Base-by-base conservation (phyloP, 2,329 filamentous ascomycete species). In the Diaporthe aspalathi region DNA sequence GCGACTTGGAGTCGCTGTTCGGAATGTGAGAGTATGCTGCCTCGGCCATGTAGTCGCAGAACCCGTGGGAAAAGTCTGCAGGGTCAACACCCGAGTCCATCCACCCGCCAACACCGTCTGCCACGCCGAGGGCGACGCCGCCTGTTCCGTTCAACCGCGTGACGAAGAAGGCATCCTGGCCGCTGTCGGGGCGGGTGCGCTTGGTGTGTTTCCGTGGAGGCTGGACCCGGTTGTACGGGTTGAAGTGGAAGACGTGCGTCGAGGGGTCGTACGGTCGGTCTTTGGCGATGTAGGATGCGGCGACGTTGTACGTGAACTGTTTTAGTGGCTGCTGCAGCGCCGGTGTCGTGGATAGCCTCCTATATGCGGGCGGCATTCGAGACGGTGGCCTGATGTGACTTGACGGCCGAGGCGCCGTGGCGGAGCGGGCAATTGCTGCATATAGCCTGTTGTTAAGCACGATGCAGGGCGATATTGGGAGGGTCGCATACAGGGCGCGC, bases 101-200 rank as follows among this genome's bases (percentile, higher is more conserved):
- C 95, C 96, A 99, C 45, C 96, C 96, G 60, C 96, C 96, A 0
- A 99, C 96, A 14, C 96, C 96, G 80, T 99, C 96, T 67, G 95
- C 94, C 29, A 99, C 89, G 22, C 94, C 96, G 76, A 99, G 92
- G 0, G 95, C 94, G 14, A 97, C 88, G 50, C 90, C 87, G 47
- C 90, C 87, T 1, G 88, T 88, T 74, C 90, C 89, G 66, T 93
- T 93, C n/a, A 98, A 85, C 29, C 91, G 90, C 78, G 92, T 89
- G 76, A 96, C 92, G 82, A 99, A 99, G 84, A 98, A 98, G 71
- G 96, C 94, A 86, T 99, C 96, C 82, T 99, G 95, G 20, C 96
- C 96, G 65, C 93, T 96, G 71, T 90, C 92, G 63, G 92, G 93
- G 29, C 93, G 90, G 73, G 84, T 87, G 75, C 84, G 85, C 79